Conservation (phyloP, 1,284 basidiomycete genomes). For the Cryptococcus sp. region DNA sequence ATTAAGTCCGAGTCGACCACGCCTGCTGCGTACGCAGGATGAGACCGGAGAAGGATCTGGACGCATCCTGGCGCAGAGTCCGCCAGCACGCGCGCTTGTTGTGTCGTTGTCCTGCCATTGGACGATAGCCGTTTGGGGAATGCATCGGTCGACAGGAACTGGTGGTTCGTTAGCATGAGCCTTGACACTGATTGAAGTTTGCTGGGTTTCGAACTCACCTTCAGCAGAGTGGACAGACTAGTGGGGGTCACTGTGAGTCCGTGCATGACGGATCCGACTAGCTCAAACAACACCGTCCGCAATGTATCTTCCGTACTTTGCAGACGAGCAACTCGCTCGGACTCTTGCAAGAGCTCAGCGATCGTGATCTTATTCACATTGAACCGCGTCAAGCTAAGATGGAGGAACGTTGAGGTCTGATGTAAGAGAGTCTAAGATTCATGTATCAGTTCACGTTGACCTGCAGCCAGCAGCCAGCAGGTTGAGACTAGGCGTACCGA, state of each 20-base stretch:
- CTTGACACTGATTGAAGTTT: neutral
- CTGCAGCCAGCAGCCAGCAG: neutral
- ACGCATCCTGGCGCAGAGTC: conserved; percentile 32
- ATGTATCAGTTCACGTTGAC: neutral
- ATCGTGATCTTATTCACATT: conserved; percentile 21
- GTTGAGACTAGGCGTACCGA: conserved; percentile 12
- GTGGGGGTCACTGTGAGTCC: conserved; percentile 24
- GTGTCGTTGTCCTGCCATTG: neutral
- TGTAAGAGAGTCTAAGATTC: conserved; percentile 25
- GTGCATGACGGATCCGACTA: conserved; percentile 24
- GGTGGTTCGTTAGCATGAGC: neutral
- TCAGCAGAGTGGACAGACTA: conserved; percentile 31
- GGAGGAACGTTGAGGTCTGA: conserved; percentile 39
- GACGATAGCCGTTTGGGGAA: conserved; percentile 6
- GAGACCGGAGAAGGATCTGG: conserved; percentile 29
- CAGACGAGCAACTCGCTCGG: conserved; percentile 10
- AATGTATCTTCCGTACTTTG: conserved; percentile 30
- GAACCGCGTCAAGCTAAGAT: conserved; percentile 30
- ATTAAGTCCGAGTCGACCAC: conserved; percentile 25
- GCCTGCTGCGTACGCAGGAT: conserved; percentile 20
- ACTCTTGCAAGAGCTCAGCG: conserved; percentile 7
- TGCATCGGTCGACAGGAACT: conserved; percentile 15
- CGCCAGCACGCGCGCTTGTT: conserved; percentile 14
- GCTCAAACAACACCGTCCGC: conserved; percentile 31
- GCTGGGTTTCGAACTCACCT: conserved; percentile 16